phyloP scores from a whole-genome alignment of 192 early-diverging fungal genomes.

The Linnemannia elongata region DNA sequence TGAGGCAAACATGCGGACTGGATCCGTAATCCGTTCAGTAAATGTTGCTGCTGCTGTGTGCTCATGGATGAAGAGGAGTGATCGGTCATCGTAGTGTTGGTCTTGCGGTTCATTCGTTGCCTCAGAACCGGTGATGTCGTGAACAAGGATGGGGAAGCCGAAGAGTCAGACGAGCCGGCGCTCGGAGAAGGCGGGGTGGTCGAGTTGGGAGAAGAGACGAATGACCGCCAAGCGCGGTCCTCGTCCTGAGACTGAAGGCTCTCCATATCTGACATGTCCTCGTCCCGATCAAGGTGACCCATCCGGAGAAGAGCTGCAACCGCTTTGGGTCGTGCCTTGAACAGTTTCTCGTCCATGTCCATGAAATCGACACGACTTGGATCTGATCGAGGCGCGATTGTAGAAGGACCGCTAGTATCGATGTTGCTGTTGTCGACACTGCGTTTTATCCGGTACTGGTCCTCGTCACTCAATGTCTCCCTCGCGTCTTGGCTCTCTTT shows the following conservation, averaged over 20 bases:
- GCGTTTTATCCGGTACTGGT: background rate
- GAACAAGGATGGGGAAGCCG: constrained; percentile 20
- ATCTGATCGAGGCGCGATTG: background rate
- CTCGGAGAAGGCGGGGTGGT: constrained; percentile 48
- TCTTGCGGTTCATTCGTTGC: constrained; percentile 15
- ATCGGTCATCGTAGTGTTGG: background rate
- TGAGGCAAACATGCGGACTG: constrained; percentile 2
- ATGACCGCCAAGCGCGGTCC: constrained; percentile 39
- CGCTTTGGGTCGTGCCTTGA: constrained; percentile 37
- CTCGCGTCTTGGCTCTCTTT: background rate
- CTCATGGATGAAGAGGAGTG: background rate
- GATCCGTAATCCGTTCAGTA: constrained; percentile 7
- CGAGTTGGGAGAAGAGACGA: constrained; percentile 55
- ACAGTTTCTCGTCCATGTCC: constrained; percentile 34
- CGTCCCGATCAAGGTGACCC: constrained; percentile 17
- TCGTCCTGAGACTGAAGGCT: constrained; percentile 46
- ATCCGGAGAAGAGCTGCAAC: constrained; percentile 17
- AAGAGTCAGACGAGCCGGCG: constrained; percentile 25
- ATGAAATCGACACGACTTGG: constrained; percentile 24
- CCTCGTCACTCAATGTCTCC: background rate
- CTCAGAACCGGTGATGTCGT: constrained; percentile 28
- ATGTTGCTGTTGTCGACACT: background rate
- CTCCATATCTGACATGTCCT: constrained; percentile 57
- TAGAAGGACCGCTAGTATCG: background rate
- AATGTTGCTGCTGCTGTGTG: background rate